Base-by-base conservation (phyloP, 495 filamentous ascomycete genomes). In the Hypoxylon trugodes region DNA sequence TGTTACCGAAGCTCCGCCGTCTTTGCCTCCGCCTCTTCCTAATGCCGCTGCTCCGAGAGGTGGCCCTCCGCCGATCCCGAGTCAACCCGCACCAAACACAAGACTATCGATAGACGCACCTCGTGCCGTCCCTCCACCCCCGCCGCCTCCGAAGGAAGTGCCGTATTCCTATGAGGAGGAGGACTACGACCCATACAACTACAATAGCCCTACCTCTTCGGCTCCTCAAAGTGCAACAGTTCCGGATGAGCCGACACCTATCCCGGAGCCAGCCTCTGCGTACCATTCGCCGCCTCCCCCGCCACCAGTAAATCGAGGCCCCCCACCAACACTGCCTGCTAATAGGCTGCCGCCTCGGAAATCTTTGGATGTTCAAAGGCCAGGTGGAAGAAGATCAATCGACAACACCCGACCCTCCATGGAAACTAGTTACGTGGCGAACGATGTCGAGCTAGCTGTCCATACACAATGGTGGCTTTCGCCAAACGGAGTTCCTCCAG, bases 391-490 rank as follows among this genome's bases (percentile, higher is more conserved):
- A 47, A 80, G 88, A 63, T 97, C 94, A 16, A 86, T 90, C 65
- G 95, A 98, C 42, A 66, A 76, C 33, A 58, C 70, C 10, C 76
- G 82, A 42, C 82, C 81, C 24, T 84, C 82, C 21, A 80, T 87
- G 61, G 94, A 96, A 43, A 84, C 85, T 33, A 88, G 91, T 6
- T 95, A 81, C 71, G 91, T 98, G 60, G 95, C 95, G 46, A 87
- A 85, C 52, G 93, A 97, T 45, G 74, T 97, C 61, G 94, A 98
- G 68, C 79, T 98, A 25, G 86, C 83, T 6, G 78, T 81, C 51
- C 79, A 77, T 43, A 89, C 85, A 0, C 80, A 87, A 33, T 98
- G 95, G 95, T 98, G 93, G 92, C 82, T 86, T 41, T 84, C 89
- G 66, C 81, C 88, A 13, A 86, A 85, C 60, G 87, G 81, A 18